phyloP scores from a whole-genome alignment of 2,329 filamentous ascomycete genomes.

The Salinomyces thailandicus region DNA sequence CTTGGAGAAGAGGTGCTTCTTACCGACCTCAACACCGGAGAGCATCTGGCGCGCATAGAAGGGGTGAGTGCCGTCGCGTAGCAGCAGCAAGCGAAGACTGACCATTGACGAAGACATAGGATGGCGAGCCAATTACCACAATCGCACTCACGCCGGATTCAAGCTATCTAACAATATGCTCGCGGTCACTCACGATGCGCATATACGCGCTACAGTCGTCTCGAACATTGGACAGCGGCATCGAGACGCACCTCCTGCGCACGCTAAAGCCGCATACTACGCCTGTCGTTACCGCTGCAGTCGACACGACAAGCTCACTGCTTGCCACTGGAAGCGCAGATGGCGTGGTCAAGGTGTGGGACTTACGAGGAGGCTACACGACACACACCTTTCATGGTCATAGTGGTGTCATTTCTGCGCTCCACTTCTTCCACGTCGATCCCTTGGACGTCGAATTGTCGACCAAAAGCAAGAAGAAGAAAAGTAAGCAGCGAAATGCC shows the following conservation, averaged over 20 bases:
- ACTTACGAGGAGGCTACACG: slow-evolving; percentile 77
- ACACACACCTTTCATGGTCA: slow-evolving; percentile 95
- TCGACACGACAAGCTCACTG: slow-evolving; percentile 79
- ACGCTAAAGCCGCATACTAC: slow-evolving; percentile 84
- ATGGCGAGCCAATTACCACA: slow-evolving; percentile 63
- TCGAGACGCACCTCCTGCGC: slow-evolving; percentile 59
- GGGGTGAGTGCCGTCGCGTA: slow-evolving; percentile 50
- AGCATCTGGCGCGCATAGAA: slow-evolving; percentile 74
- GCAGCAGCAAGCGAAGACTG: slow-evolving; percentile 18
- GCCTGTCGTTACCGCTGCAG: slow-evolving; percentile 74
- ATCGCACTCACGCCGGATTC: slow-evolving; percentile 74
- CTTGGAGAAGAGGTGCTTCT: slow-evolving; percentile 87
- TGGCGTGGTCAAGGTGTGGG: slow-evolving; percentile 92
- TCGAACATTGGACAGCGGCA: slow-evolving; percentile 40
- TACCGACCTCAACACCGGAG: slow-evolving; percentile 72
- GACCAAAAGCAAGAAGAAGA: slow-evolving; percentile 33
- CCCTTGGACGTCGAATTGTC: slow-evolving; percentile 11
- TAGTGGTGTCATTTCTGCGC: slow-evolving; percentile 78
- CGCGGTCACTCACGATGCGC: slow-evolving; percentile 89
- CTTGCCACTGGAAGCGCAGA: slow-evolving; percentile 89
- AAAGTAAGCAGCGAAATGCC: slow-evolving; percentile 37
- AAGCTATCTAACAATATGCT: slow-evolving; percentile 82
- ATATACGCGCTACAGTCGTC: slow-evolving; percentile 65
- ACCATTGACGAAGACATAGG: slow-evolving; percentile 34
- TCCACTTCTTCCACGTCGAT: slow-evolving; percentile 71